Percentiles rank a stretch among this genome's conserved stretches.
phyloP scores from a whole-genome alignment of 139 green algal genomes.

The Edaphochlamys debaryana region DNA sequence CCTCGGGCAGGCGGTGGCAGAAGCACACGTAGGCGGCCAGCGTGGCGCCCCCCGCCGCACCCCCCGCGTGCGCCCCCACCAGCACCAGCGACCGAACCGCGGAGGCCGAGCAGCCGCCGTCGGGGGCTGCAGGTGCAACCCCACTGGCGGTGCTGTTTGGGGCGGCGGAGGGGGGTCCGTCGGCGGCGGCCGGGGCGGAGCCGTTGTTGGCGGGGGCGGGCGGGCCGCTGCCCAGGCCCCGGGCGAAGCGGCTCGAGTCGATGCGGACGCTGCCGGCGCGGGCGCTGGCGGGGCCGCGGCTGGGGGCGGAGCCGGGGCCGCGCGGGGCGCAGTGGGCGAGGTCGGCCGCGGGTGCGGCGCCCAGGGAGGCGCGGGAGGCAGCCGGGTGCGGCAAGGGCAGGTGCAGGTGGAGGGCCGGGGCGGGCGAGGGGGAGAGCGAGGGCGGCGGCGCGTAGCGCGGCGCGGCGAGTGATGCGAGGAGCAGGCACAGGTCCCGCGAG shows the following conservation, averaged over 20 bases:
- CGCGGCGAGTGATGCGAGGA: neutral
- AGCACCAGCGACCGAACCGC: conserved; percentile 16
- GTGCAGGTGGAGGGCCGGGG: no score
- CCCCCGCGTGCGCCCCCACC: neutral
- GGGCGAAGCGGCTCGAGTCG: no score
- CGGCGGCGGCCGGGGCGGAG: neutral
- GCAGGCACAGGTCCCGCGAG: conserved; percentile 1
- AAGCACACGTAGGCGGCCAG: conserved; percentile 34
- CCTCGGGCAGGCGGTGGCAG: conserved; percentile 4
- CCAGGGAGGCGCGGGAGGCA: no score
- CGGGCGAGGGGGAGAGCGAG: neutral
- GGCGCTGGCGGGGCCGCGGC: no score
- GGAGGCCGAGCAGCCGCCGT: neutral
- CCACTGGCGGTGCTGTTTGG: neutral
- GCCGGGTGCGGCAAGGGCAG: neutral
- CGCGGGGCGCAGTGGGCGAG: no score
- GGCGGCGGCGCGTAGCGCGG: neutral
- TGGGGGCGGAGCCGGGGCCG: neutral
- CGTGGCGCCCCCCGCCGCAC: neutral
- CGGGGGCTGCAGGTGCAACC: neutral
- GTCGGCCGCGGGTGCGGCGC: no score
- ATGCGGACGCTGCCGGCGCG: neutral
- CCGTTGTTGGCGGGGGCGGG: no score
- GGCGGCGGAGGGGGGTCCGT: neutral
- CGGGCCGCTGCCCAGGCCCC: neutral